A percentile compares a stretch with the other conserved stretches of the same genome.
phyloP scores from a whole-genome alignment of 352 stramenopile genomes.

The Pythium periplocum region DNA sequence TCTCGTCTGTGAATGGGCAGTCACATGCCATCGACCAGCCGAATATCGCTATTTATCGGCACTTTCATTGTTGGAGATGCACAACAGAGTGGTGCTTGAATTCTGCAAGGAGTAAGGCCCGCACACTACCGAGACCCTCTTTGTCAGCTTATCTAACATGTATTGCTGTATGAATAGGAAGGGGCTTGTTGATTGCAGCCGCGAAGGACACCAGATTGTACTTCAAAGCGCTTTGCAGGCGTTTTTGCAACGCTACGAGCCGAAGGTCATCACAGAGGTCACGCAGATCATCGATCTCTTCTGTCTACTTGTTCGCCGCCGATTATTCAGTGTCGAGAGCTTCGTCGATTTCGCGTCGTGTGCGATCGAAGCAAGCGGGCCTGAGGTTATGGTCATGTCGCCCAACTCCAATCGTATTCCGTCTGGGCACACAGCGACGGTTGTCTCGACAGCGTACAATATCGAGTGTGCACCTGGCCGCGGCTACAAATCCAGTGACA shows the following conservation, averaged over 20 bases:
- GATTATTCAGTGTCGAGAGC: constrained; percentile 62
- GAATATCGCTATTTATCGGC: constrained; percentile 82
- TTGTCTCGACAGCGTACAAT: constrained; percentile 80
- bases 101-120: constrained; percentile 47
- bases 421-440: constrained; percentile 17
- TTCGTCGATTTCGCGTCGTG: constrained; percentile 69
- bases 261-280: constrained; percentile 69
- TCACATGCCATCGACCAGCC: constrained; percentile 70
- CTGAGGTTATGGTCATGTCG: constrained; percentile 16
- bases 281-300: constrained; percentile 80
- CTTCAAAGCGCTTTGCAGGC: constrained; percentile 69
- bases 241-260: constrained; percentile 73
- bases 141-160: background rate
- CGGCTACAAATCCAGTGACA: constrained; percentile 80
- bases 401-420: constrained; percentile 12
- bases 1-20: constrained; percentile 78
- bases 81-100: constrained; percentile 55
- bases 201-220: constrained; percentile 58
- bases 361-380: constrained; percentile 33
- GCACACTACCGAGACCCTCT: no score
- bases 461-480: constrained; percentile 80
- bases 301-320: constrained; percentile 68
- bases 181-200: constrained; percentile 27
- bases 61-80: constrained; percentile 77
- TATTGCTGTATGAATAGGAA: constrained; percentile 25